Evolutionary conservation across 2,329 filamentous ascomycete genomes (phyloP), one percentile per base, ranked within the genome.

Genomic region (Gremmenia infestans): DNA sequence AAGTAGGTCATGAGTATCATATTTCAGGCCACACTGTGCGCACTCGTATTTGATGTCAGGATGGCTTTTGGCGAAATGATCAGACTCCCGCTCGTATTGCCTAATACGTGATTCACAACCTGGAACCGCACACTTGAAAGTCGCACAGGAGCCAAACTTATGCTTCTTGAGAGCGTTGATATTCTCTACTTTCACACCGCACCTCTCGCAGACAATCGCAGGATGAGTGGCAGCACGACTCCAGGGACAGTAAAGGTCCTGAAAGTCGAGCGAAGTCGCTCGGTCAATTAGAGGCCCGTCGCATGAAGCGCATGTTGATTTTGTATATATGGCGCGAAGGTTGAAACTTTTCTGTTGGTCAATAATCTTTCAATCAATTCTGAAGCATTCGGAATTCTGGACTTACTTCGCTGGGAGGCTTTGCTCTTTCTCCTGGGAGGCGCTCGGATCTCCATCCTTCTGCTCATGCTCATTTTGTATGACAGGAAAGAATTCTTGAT

Each of bases 301-400:
- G 36, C 52, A 57, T 43, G 50, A 22, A 23, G 55, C 55, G 22
- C 55, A 57, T 17, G 5, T 25, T 17, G 35, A 15, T 14, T 32
- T 28, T 9, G 17, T 2, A 40, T 51, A 51, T 28, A 28, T 28
- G 25, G 25, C 7, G 37, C 37, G 14, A 40, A 40, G 37, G 14
- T 17, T 40, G 14, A 40, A 40, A 40, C n/a, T 40, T 15, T 40
- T 5, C 12, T 12, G 1, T 5, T 8, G 2, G 7, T 28, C 2
- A 28, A 28, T 28, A 28, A 7, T 7, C 6, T 28, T 28, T 28
- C 25, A 8, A 28, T 28, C 8, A 28, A 8, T 5, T 28, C 25
- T 28, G 7, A 9, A 9, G 2, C 25, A 7, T 7, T 25, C 23
- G 7, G 25, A 6, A 7, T 28, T 28, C 7, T 28, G 25, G 25